Base-by-base conservation (phyloP, 208 protist species). In the Novymonas esmeraldas region DNA sequence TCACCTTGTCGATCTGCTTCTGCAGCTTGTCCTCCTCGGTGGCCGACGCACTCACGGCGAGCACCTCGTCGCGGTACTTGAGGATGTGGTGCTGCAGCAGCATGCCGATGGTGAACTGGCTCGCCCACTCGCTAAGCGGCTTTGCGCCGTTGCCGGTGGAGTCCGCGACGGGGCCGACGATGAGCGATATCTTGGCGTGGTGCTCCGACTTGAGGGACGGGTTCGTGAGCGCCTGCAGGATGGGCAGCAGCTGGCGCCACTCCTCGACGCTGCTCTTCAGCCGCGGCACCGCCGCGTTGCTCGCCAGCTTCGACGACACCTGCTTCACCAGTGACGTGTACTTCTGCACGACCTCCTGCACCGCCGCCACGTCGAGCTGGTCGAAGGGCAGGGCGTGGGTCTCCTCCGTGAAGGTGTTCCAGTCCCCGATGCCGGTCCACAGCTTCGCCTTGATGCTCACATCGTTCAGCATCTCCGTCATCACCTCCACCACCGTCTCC, bases 1-100 rank as follows among this genome's bases (percentile, higher is more conserved):
- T 95, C 49, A 99, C 97, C 81, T 97, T 98, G 74, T 98, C 92
- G 45, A 99, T 95, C 62, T 97, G 87, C 68, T 97, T 89, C 81
- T 98, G 95, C 76, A 99, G 97, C 45, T 96, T 92, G 69, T 93
- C 97, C 83, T 99, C 98, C 78, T 99, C 95, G 10, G 90, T 96
- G 28, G 98, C 98, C 22, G 86, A 78, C 0, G 90, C 90, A 59
- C 90, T 98, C 44, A 99, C 92, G 58, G 94, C 93, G 22, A 90
- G 50, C 41, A 99, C 94, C 18, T 90, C 84, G 22, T 97, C 94
- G 46, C 81, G 84, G 64, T 91, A 91, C 28, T 90, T 79, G 29
- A 95, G 67, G 9, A 99, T 81, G 48, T 96, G 73, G 58, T 97
- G 78, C 39, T 82, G 70, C 14, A 98, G 73, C 6, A 98, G 88